Evolutionary conservation across 2,329 filamentous ascomycete genomes (phyloP).

Genomic region (Sporothrix variecibatus): DNA sequence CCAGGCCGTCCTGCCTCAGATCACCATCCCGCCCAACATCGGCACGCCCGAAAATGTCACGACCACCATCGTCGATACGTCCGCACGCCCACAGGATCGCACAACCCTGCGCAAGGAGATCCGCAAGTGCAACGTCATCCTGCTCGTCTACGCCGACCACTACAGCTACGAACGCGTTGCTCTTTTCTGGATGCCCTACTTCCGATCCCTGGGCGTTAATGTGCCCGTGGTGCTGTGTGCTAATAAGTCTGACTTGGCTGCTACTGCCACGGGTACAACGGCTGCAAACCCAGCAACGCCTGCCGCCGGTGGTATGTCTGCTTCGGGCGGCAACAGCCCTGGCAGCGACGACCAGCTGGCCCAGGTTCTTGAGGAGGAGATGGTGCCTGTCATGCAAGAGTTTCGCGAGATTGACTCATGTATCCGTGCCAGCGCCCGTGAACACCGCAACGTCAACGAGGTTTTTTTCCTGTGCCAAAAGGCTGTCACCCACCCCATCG

Average conservation of each 20-base stretch:
- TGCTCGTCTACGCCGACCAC: conserved; percentile 96
- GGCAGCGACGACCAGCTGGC: conserved; percentile 66
- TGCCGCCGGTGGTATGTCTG: neutral
- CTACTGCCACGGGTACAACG: neutral
- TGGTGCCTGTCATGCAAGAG: conserved; percentile 97
- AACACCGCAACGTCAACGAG: conserved; percentile 92
- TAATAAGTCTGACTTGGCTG: conserved; percentile 89
- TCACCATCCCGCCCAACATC: conserved; percentile 90
- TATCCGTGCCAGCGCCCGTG: conserved; percentile 88
- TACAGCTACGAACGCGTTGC: conserved; percentile 98
- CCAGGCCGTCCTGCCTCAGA: conserved; percentile 88
- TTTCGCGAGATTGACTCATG: conserved; percentile 99
- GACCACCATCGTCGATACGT: conserved; percentile 96
- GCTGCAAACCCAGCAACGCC: neutral
- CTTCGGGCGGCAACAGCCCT: conserved; percentile 19
- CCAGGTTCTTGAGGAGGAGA: conserved; percentile 92
- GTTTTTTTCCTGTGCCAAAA: conserved; percentile 98
- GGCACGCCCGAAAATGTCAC: conserved; percentile 95
- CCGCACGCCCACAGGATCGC: conserved; percentile 89
- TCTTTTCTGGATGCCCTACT: conserved; percentile 98
- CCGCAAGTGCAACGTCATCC: conserved; percentile 93
- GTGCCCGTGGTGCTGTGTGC: conserved; percentile 95
- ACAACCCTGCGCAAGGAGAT: conserved; percentile 90
- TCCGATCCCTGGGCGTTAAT: conserved; percentile 96
- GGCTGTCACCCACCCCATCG: conserved; percentile 94